Evolutionary conservation across 331 rosid genomes (phyloP), one percentile per base, ranked within the genome.

Genomic region (Telfairia occidentalis): DNA sequence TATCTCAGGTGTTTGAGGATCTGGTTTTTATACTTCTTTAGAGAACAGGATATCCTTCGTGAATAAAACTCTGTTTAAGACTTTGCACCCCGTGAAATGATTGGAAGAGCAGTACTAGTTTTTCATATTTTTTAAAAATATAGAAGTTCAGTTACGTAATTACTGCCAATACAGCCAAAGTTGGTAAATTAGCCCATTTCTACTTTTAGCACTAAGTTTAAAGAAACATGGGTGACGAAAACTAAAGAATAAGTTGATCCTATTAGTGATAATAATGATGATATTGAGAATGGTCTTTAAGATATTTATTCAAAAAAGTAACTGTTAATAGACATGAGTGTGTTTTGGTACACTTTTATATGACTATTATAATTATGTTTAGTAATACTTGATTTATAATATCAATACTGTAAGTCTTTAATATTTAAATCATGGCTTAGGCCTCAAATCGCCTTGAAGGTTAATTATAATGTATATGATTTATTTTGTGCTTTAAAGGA

Each of bases 401-500:
- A 16, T 60, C 43, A 32, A 34, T 32, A 2, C 43, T n/a, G n/a
- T n/a, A n/a, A n/a, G n/a, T n/a, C n/a, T 45, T 58, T 19, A 29
- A 37, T 64, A 19, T 50, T 16, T 5, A 7, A 38, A 19, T 26
- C 12, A 29, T 73, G 74, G 75, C 0, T 24, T 11, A 29, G 43
- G 19, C 71, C 37, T 67, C 48, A 79, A 42, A 40, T 72, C 58
- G 13, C 61, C 9, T 54, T 58, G 32, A 43, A 38, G 59, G 76
- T 83, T 35, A 54, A 5, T 80, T 54, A 21, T 30, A 42, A 77
- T 77, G 69, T 69, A 13, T 43, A 69, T 69, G 40, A 28, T 34
- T 74, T 29, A 78, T 61, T 58, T 85, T 83, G 81, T 73, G 77
- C 70, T 74, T 83, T 75, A 60, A 80, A 94, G 99, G 99, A 95